phyloP scores from a whole-genome alignment of 257 asterid genomes.

The Penstemon newberryi region DNA sequence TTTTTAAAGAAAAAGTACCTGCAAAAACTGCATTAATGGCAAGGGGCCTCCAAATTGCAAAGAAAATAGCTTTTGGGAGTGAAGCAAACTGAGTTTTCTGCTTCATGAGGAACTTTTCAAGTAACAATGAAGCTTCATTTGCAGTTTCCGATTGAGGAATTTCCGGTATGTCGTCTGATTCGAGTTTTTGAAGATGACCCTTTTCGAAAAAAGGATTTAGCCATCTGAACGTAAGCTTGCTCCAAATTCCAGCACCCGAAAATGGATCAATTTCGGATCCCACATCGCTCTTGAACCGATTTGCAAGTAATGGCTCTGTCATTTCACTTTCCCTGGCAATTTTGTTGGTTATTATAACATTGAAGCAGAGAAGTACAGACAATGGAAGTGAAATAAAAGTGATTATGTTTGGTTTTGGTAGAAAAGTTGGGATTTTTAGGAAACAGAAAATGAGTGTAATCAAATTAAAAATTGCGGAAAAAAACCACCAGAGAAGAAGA shows the following conservation, averaged over 20 bases:
- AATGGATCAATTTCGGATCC: constrained; percentile 32
- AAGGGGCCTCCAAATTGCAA: constrained; percentile 47
- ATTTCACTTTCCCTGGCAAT: constrained; percentile 29
- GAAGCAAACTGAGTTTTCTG: constrained; percentile 46
- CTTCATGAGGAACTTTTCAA: constrained; percentile 58
- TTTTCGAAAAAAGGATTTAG: constrained; percentile 68
- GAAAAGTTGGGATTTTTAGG: constrained; percentile 33
- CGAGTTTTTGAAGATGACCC: constrained; percentile 54
- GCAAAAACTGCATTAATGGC: constrained; percentile 72
- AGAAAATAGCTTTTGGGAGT: constrained; percentile 54
- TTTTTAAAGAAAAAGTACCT: constrained; percentile 41
- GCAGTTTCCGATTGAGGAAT: constrained; percentile 65
- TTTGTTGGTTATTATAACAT: constrained; percentile 23
- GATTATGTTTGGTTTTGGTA: constrained; percentile 36
- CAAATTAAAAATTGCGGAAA: constrained; percentile 38
- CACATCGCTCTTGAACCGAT: constrained; percentile 18
- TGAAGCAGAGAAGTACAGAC: constrained; percentile 48
- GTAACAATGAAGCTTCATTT: constrained; percentile 57
- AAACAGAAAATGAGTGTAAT: constrained; percentile 34
- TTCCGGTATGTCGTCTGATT: constrained; percentile 50
- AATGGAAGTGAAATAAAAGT: constrained; percentile 60
- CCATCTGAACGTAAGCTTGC: constrained; percentile 67
- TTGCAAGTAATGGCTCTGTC: constrained; percentile 48
- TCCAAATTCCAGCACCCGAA: constrained; percentile 75
- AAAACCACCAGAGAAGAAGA: constrained; percentile 70